Conservation (phyloP, 2,329 filamentous ascomycete species). For the Trichoderma harzianum region DNA sequence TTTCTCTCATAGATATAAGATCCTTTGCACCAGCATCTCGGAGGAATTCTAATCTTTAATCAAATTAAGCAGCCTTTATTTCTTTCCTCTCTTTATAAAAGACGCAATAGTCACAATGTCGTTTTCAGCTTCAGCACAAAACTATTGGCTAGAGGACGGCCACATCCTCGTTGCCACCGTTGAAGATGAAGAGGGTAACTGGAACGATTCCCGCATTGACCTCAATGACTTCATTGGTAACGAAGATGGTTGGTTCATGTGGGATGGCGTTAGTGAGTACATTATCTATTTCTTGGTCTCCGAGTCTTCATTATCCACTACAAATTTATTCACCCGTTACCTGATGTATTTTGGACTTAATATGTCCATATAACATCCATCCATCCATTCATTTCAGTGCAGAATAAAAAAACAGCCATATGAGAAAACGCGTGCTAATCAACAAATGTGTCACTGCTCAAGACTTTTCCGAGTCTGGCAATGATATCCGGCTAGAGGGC, state of each 20-base stretch:
- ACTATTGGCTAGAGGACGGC: slow-evolving; percentile 14
- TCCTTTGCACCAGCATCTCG: not conserved
- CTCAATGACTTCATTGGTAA: slow-evolving; percentile 21
- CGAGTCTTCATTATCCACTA: not conserved
- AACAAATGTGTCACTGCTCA: not conserved
- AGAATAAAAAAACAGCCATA: not conserved
- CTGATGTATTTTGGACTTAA: not conserved
- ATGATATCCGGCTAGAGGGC: not conserved
- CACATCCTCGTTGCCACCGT: slow-evolving; percentile 19
- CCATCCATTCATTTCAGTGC: not conserved
- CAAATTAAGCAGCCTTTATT: not conserved
- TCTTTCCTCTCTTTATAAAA: not conserved
- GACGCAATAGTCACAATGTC: slow-evolving; percentile 12
- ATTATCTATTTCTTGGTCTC: not conserved
- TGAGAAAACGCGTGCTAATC: not conserved
- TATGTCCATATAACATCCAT: not conserved
- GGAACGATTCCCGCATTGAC: slow-evolving; percentile 2
- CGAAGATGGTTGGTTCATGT: slow-evolving; percentile 20
- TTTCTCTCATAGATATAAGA: not conserved
- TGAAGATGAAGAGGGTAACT: not conserved
- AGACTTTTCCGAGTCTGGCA: slow-evolving; percentile 2
- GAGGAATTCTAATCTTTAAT: not conserved
- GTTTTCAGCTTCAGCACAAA: slow-evolving; percentile 5
- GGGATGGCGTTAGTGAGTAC: slow-evolving; percentile 21
- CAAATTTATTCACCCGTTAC: not conserved